A percentile compares a stretch with the other conserved stretches of the same genome.
phyloP scores from a whole-genome alignment of 2,329 filamentous ascomycete genomes.

The Chaetomium sp. region DNA sequence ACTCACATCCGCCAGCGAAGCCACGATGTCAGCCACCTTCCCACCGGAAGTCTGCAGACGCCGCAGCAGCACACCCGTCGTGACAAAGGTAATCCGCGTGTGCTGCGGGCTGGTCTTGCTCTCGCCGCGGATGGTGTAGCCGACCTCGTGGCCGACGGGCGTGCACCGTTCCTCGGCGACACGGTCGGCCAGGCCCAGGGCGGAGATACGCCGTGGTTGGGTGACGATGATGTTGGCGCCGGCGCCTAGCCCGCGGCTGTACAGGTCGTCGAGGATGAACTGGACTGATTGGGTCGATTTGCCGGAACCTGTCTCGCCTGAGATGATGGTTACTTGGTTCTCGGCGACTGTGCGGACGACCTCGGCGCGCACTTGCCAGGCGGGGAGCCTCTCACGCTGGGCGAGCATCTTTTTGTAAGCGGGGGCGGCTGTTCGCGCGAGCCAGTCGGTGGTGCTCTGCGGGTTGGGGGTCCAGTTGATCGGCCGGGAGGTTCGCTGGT shows the following conservation, averaged over 20 bases:
- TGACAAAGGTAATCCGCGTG: constrained; percentile 93
- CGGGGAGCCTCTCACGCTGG: constrained; percentile 69
- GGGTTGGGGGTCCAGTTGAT: constrained; percentile 59
- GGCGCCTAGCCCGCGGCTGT: constrained; percentile 65
- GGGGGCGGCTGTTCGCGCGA: constrained; percentile 55
- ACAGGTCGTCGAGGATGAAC: constrained; percentile 89
- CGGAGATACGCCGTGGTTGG: constrained; percentile 89
- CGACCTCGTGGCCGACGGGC: constrained; percentile 77
- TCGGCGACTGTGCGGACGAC: constrained; percentile 69
- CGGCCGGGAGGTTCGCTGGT: constrained; percentile 45
- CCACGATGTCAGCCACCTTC: constrained; percentile 68
- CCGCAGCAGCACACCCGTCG: constrained; percentile 84
- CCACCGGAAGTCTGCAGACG: constrained; percentile 87
- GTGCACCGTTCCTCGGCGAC: constrained; percentile 88
- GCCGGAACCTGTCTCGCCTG: constrained; percentile 91
- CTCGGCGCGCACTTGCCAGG: constrained; percentile 73
- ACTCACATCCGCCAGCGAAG: constrained; percentile 80
- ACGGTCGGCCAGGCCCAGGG: constrained; percentile 85
- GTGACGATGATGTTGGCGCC: constrained; percentile 90
- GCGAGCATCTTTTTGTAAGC: constrained; percentile 69
- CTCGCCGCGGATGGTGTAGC: constrained; percentile 87
- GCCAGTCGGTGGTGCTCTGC: constrained; percentile 62
- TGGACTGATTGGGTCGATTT: constrained; percentile 97
- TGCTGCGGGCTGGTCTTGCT: constrained; percentile 59
- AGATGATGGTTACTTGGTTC: constrained; percentile 91